These are phyloP conservation scores for Kurtzmaniella quercitrusa DNA, from an alignment of 1,139 yeast species.

Conservation along the genomic window DNA sequence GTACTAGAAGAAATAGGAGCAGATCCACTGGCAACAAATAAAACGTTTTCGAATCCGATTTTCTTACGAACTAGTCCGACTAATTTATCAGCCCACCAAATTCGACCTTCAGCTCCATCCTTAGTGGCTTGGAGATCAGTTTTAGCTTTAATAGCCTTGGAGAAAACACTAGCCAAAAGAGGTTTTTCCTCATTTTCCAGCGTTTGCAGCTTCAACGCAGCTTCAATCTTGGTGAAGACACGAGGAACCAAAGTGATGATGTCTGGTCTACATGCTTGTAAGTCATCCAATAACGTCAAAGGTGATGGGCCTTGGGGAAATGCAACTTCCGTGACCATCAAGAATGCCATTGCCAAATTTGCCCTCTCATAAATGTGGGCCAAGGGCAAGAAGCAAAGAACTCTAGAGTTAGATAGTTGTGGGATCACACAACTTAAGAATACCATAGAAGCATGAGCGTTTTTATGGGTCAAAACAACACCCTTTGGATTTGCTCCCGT, in stretches of 20 bases:
- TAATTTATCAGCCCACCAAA: constrained; percentile 28
- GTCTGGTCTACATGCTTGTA: constrained; percentile 30
- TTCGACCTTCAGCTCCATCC: constrained; percentile 28
- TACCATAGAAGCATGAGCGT: constrained; percentile 24
- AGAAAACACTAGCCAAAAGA: constrained; percentile 20
- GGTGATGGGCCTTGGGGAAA: constrained; percentile 40
- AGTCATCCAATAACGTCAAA: constrained; percentile 34
- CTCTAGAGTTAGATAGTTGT: constrained; percentile 10
- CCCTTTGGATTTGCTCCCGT: constrained; percentile 42
- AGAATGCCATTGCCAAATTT: constrained; percentile 19
- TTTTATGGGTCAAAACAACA: constrained; percentile 29
- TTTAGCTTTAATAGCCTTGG: constrained; percentile 29
- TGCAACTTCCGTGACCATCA: constrained; percentile 30
- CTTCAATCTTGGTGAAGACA: constrained; percentile 35
- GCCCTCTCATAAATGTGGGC: constrained; percentile 59
- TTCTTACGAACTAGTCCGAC: constrained; percentile 35
- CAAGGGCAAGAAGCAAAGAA: constrained; percentile 28
- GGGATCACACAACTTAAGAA: constrained; percentile 15
- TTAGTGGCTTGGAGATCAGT: constrained; percentile 23
- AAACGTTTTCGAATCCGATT: constrained; percentile 53
- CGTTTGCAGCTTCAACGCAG: constrained; percentile 44
- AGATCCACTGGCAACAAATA: constrained; percentile 53
- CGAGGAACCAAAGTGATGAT: constrained; percentile 37
- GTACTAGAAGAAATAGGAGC: constrained; percentile 71
- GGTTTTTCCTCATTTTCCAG: constrained; percentile 39